Conservation (phyloP, 2,329 filamentous ascomycete genomes). For the Sarocladium brachiariae region DNA sequence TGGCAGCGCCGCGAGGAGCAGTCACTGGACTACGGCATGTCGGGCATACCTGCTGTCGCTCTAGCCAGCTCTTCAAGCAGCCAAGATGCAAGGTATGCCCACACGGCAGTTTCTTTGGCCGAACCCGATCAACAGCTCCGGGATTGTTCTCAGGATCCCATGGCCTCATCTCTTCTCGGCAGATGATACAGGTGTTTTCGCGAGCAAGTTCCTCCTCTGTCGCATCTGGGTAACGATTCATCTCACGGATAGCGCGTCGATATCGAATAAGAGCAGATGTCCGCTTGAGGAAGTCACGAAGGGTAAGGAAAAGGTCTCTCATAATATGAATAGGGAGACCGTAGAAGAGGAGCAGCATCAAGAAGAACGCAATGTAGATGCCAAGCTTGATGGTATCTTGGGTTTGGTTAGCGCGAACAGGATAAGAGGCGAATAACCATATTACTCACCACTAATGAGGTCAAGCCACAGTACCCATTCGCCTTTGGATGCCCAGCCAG, state of each 20-base stretch:
- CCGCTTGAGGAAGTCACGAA: slow-evolving; percentile 83
- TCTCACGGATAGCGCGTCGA: slow-evolving; percentile 83
- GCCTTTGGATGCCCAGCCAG: slow-evolving; percentile 94
- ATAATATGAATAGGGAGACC: slow-evolving; percentile 95
- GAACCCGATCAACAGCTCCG: slow-evolving; percentile 73
- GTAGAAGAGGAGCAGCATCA: slow-evolving; percentile 88
- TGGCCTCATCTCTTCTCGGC: slow-evolving; percentile 87
- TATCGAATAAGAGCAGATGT: slow-evolving; percentile 87
- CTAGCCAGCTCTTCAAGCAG: slow-evolving; percentile 93
- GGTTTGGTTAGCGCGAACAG: neutral
- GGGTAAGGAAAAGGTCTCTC: slow-evolving; percentile 88
- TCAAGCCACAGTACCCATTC: slow-evolving; percentile 88
- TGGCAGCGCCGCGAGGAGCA: slow-evolving; percentile 17
- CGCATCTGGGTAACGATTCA: slow-evolving; percentile 91
- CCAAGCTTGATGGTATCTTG: slow-evolving; percentile 83
- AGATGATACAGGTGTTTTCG: slow-evolving; percentile 96
- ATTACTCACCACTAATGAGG: slow-evolving; percentile 67
- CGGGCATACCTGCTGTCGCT: slow-evolving; percentile 93
- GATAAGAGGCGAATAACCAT: neutral
- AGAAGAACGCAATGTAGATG: slow-evolving; percentile 88
- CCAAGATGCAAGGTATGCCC: slow-evolving; percentile 92
- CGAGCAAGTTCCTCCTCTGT: slow-evolving; percentile 75
- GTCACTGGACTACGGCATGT: slow-evolving; percentile 80
- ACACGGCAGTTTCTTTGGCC: slow-evolving; percentile 94
- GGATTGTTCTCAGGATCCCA: slow-evolving; percentile 55